Base-by-base conservation (phyloP, 2,329 filamentous ascomycete species). In the Fusarium continuum region DNA sequence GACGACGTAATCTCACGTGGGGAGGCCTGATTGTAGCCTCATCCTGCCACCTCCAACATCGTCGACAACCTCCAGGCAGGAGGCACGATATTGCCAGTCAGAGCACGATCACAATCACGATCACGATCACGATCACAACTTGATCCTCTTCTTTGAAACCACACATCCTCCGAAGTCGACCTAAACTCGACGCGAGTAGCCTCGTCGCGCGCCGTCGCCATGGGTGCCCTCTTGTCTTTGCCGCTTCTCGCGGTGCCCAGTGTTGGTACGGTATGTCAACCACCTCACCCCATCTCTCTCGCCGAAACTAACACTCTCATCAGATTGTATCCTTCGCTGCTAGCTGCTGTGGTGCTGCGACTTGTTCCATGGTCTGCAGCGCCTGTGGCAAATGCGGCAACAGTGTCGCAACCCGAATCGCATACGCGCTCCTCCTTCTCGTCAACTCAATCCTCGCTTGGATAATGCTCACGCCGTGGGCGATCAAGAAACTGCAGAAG, bases 391-490 rank as follows among this genome's bases (percentile, higher is more conserved):
- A 97, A 77, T 98, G 94, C 78, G 92, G 93, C 70, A 98, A 97
- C 69, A 96, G 93, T 79, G 93, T 98, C 80, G 93, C 93, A 53
- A 99, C 95, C 68, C 92, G 95, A 82, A 96, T 98, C 80, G 94
- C 91, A 73, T 97, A 97, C 76, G 93, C 95, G 65, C 87, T 98
- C 73, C 90, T 99, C 63, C 91, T 99, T 51, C 88, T 99, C 67
- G 80, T 98, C 78, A 99, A 99, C 84, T 97, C 94, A 56, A 97
- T 98, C 65, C 77, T 98, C 46, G 94, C 95, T 29, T 99, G 95
- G 95, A 92, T 99, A 70, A 97, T 98, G 92, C 92, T 99, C 80
- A 99, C 95, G 19, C 92, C 93, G 48, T 99, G 95, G 95, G 95
- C 95, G 28, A 91, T 99, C 74, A 92, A 97, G 72, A 98, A 98